These are phyloP conservation scores for Oryza australiensis DNA, from an alignment of 176 grass and related monocot genomes.

Conservation along the genomic window DNA sequence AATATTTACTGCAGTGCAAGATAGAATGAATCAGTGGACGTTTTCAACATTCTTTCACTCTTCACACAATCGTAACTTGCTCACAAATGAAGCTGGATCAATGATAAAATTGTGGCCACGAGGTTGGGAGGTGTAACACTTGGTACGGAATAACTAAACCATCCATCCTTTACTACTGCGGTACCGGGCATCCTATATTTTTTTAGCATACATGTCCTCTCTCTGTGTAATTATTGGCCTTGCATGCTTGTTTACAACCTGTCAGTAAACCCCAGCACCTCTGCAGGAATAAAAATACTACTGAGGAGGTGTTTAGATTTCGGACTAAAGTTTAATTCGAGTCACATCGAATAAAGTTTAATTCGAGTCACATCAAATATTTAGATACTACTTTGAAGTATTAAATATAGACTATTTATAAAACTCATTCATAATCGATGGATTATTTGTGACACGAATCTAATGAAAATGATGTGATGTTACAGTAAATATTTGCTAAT, in stretches of 20 bases:
- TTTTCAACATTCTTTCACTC: neutral
- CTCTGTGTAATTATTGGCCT: neutral
- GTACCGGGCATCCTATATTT: neutral
- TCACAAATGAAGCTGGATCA: neutral
- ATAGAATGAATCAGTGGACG: neutral
- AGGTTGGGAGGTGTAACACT: neutral
- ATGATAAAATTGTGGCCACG: neutral
- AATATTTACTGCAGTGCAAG: conserved; percentile 69
- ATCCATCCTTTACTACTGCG: neutral
- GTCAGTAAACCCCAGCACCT: neutral
- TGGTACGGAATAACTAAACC: neutral
- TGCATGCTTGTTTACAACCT: neutral
- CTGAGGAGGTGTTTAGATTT: no score
- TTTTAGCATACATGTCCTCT: neutral
- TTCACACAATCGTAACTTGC: neutral
- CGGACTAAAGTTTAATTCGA: no score
- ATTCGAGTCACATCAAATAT: no score
- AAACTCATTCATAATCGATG: no score
- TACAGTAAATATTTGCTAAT: no score
- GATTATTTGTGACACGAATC: no score
- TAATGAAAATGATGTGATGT: no score
- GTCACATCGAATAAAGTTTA: no score
- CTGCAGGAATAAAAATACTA: neutral
- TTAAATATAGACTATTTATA: no score
- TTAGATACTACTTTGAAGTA: no score